A percentile compares a stretch with the other conserved stretches of the same genome.
Evolutionary conservation across 805 yeast species (phyloP).

Genomic region (Lipomyces chichibuensis): DNA sequence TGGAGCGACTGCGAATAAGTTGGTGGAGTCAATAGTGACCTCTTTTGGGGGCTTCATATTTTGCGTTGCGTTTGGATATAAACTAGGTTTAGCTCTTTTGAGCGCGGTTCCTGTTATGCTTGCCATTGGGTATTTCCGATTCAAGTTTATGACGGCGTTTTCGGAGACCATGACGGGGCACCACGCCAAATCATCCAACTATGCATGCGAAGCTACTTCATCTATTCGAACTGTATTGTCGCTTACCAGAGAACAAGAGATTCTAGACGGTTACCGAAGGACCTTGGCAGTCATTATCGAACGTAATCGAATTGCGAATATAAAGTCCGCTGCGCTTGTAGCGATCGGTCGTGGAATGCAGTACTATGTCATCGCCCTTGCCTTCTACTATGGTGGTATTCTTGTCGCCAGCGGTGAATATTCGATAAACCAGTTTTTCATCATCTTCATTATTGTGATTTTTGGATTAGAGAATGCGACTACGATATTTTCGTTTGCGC

Average conservation of each 20-base stretch:
- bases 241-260: conserved; percentile 49
- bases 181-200: conserved; percentile 48
- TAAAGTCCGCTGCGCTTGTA: conserved; percentile 43
- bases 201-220: conserved; percentile 49
- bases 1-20: conserved; percentile 43
- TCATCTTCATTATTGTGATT: conserved; percentile 47
- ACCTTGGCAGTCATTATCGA: conserved; percentile 16
- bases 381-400: conserved; percentile 51
- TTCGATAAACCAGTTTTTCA: conserved; percentile 45
- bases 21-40: conserved; percentile 44
- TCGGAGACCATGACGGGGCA: conserved; percentile 47
- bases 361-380: conserved; percentile 49
- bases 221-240: conserved; percentile 51
- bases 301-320: conserved; percentile 22
- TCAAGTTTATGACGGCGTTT: conserved; percentile 44
- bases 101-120: conserved; percentile 45
- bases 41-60: conserved; percentile 48
- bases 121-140: conserved; percentile 49
- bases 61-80: conserved; percentile 48
- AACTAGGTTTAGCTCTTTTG: conserved; percentile 49
- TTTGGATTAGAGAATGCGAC: conserved; percentile 53
- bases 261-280: conserved; percentile 41
- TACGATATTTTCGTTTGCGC: conserved; percentile 48
- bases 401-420: conserved; percentile 43
- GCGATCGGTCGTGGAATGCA: conserved; percentile 48